Conservation (phyloP, 164 flowering plant genomes). For the Taxillus chinensis region DNA sequence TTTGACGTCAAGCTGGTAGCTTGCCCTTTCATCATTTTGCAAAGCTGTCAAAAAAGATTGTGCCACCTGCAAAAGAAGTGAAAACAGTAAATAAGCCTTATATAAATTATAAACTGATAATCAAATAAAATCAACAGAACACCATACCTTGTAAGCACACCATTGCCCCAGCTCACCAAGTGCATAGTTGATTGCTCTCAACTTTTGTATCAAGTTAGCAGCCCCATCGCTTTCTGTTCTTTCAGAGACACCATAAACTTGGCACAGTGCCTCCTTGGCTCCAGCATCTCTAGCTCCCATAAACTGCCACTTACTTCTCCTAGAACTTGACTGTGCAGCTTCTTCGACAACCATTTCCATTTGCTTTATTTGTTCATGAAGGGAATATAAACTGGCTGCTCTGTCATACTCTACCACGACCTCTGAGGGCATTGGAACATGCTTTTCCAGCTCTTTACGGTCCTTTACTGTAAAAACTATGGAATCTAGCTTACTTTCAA, state of each 20-base stretch:
- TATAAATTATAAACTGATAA: not conserved
- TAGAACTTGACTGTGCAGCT: conserved; percentile 78
- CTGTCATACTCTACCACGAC: conserved; percentile 89
- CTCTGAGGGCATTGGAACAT: conserved; percentile 96
- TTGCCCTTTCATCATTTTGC: conserved; percentile 92
- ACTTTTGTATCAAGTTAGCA: conserved; percentile 82
- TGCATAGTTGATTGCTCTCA: conserved; percentile 96
- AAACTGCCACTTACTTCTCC: conserved; percentile 96
- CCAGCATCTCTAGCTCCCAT: conserved; percentile 99
- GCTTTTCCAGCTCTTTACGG: conserved; percentile 87
- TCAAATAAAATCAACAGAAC: not conserved
- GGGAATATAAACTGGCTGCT: conserved; percentile 82
- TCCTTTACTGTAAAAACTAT: conserved; percentile 91
- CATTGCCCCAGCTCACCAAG: conserved; percentile 96
- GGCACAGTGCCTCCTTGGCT: conserved; percentile 90
- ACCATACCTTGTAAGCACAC: conserved; percentile 90
- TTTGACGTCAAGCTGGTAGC: conserved; percentile 92
- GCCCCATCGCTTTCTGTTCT: conserved; percentile 99
- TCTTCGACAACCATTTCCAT: conserved; percentile 82
- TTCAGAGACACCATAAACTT: conserved; percentile 95
- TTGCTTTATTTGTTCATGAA: conserved; percentile 89
- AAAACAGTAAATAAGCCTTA: conserved; percentile 2
- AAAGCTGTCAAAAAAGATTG: conserved; percentile 80
- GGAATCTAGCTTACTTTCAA: conserved; percentile 90
- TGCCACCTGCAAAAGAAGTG: conserved; percentile 57